Conservation (phyloP, 768 basidiomycete species). For the Rhodosporidiobolus sp. region DNA sequence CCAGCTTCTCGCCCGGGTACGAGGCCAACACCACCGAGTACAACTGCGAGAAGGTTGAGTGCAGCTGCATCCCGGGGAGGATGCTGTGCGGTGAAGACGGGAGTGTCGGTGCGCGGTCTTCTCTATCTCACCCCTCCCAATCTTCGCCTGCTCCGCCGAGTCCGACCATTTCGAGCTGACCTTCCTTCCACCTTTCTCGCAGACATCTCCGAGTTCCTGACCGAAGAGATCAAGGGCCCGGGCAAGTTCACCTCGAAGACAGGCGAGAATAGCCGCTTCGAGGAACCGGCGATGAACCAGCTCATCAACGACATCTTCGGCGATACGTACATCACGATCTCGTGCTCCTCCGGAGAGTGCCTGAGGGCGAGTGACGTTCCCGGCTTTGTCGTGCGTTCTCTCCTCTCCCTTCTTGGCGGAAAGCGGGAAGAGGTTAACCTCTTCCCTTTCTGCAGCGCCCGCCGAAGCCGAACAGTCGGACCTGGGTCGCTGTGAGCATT, state of each 20-base stretch:
- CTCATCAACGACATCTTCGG: conserved; percentile 92
- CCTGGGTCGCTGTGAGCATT: conserved; percentile 78
- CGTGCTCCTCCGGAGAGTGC: conserved; percentile 88
- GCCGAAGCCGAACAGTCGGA: conserved; percentile 74
- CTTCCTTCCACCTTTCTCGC: conserved; percentile 4
- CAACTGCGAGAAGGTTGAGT: conserved; percentile 76
- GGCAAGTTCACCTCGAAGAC: conserved; percentile 75
- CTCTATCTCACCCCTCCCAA: too few species aligned
- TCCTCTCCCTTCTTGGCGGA: neutral
- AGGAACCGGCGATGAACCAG: conserved; percentile 94
- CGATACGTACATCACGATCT: conserved; percentile 79
- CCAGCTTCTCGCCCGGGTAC: conserved; percentile 56
- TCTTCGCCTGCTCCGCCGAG: too few species aligned
- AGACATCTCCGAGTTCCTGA: conserved; percentile 94
- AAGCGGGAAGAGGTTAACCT: too few species aligned
- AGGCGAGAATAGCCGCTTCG: conserved; percentile 76
- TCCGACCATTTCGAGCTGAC: neutral
- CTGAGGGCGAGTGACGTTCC: conserved; percentile 90
- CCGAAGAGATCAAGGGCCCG: conserved; percentile 84
- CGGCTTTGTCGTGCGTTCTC: conserved; percentile 67
- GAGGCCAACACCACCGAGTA: conserved; percentile 72
- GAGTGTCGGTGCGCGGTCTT: conserved; percentile 51
- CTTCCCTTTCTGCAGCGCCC: conserved; percentile 57
- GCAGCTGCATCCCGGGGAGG: conserved; percentile 85
- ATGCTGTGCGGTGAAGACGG: conserved; percentile 96